A percentile compares a stretch with the other conserved stretches of the same genome.
These are phyloP conservation scores for Sodiomyces alkalinus DNA, from an alignment of 2,329 filamentous ascomycete species.

Conservation along the genomic window DNA sequence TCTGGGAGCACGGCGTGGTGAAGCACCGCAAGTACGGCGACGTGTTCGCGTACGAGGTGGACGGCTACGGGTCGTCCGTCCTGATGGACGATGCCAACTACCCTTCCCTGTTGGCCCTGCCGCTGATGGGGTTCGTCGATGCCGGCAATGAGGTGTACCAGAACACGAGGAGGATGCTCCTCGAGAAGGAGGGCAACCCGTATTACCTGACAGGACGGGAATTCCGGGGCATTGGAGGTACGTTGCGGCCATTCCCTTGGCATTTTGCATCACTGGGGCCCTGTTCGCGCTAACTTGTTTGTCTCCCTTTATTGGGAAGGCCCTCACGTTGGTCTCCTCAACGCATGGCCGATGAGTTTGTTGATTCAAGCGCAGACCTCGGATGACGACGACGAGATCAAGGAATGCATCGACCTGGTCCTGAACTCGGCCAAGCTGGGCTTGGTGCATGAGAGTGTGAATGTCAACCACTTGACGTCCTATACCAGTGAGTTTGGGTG, in stretches of 20 bases:
- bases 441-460: slow-evolving; percentile 80
- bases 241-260: slow-evolving; percentile 24
- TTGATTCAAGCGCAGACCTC: slow-evolving; percentile 84
- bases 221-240: slow-evolving; percentile 84
- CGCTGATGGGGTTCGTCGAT: slow-evolving; percentile 60
- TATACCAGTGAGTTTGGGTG: slow-evolving; percentile 66
- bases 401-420: slow-evolving; percentile 55
- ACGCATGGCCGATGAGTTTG: slow-evolving; percentile 95
- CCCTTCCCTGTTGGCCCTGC: slow-evolving; percentile 64
- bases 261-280: neutral
- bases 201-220: slow-evolving; percentile 67
- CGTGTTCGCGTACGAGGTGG: slow-evolving; percentile 78
- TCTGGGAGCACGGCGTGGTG: slow-evolving; percentile 75
- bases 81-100: slow-evolving; percentile 87
- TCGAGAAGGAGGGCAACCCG: slow-evolving; percentile 65
- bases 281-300: neutral
- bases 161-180: slow-evolving; percentile 69
- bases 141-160: slow-evolving; percentile 56
- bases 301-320: no score
- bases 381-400: slow-evolving; percentile 70
- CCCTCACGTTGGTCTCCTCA: slow-evolving; percentile 62
- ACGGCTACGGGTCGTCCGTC: slow-evolving; percentile 69
- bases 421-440: slow-evolving; percentile 62
- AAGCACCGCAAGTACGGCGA: slow-evolving; percentile 58
- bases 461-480: slow-evolving; percentile 49